Evolutionary conservation across 2,329 filamentous ascomycete genomes (phyloP), one percentile per base, ranked within the genome.

Genomic region (Cercospora canescens): DNA sequence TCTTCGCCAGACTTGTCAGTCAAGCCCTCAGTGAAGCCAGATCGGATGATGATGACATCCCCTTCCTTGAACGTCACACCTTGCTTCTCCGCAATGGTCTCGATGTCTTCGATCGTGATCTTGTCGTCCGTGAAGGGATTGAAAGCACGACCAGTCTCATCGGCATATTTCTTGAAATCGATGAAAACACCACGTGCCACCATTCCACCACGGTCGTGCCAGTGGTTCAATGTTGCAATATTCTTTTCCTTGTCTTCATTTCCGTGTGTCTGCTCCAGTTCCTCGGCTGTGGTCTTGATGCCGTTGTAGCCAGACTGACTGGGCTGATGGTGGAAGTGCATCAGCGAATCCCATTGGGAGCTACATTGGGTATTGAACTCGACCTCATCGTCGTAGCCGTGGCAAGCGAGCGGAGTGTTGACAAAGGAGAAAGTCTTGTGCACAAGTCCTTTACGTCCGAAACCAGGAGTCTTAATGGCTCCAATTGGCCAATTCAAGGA

Each of bases 81-180:
- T 69, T 86, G 79, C 48, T 78, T 77, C 63, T 75, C 73, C 0
- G 82, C 82, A 8, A 86, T 78, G 26, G 79, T 75, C 57, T 82
- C 74, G 1, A 88, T 76, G 1, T 77, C 75, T 0, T 75, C 73
- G 1, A 83, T 72, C 0, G 83, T 77, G 58, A 88, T 86, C 37
- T 70, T 67, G 64, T 78, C 70, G 34, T 67, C 63, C 16, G 85
- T 87, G 68, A 85, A 82, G 1, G 87, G 79, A 65, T 89, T 83
- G 39, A 87, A 87, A 56, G 81, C 71, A 61, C 89, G 84, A 35
- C 83, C 84, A 54, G 88, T 82, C 39, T 79, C 78, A 18, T 81
- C 80, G 1, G 88, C 87, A 84, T 89, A 92, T 9, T 76, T 70
- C 58, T 79, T 81, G 62, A 83, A 88, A 73, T 89, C 87, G 59